phyloP scores from a whole-genome alignment of 768 basidiomycete species.

The Psilocybe tampanensis region DNA sequence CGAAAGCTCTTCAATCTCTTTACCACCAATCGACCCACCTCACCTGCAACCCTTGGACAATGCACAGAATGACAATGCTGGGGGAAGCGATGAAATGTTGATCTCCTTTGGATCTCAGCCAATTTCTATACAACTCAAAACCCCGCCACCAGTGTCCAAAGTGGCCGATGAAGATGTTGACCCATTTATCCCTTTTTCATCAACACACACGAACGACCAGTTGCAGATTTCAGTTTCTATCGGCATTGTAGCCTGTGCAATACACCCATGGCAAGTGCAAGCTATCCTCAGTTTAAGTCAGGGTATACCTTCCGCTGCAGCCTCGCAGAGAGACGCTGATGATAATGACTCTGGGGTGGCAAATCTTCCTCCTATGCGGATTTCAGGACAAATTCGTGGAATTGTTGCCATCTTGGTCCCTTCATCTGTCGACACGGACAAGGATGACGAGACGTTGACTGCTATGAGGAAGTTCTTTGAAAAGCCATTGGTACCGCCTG shows the following conservation, averaged over 20 bases:
- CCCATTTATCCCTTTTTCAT: slow-evolving; percentile 13
- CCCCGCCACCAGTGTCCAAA: slow-evolving; percentile 35
- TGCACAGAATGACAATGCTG: not conserved
- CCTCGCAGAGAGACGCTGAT: not conserved
- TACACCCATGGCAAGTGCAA: slow-evolving; percentile 59
- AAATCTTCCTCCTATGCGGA: slow-evolving; percentile 14
- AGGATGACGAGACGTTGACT: slow-evolving; percentile 1
- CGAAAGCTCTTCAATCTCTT: slow-evolving; percentile 5
- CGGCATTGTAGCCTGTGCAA: slow-evolving; percentile 56
- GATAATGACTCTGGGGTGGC: not conserved
- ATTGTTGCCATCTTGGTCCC: slow-evolving; percentile 53
- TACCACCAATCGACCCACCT: not conserved
- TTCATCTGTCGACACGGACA: slow-evolving; percentile 24
- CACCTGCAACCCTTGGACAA: not conserved
- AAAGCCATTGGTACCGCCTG: slow-evolving; percentile 62
- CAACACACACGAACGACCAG: slow-evolving; percentile 10
- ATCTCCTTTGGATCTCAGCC: slow-evolving; percentile 68
- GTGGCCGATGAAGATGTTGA: slow-evolving; percentile 15
- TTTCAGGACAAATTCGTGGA: slow-evolving; percentile 31
- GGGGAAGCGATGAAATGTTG: slow-evolving; percentile 42
- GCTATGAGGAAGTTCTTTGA: slow-evolving; percentile 45
- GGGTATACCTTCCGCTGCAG: slow-evolving; percentile 20
- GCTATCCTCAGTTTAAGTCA: slow-evolving; percentile 46
- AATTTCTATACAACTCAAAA: slow-evolving; percentile 55
- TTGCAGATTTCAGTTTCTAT: slow-evolving; percentile 43